phyloP scores from a whole-genome alignment of 148 eudicot species.

The Vaccinium darrowii region DNA sequence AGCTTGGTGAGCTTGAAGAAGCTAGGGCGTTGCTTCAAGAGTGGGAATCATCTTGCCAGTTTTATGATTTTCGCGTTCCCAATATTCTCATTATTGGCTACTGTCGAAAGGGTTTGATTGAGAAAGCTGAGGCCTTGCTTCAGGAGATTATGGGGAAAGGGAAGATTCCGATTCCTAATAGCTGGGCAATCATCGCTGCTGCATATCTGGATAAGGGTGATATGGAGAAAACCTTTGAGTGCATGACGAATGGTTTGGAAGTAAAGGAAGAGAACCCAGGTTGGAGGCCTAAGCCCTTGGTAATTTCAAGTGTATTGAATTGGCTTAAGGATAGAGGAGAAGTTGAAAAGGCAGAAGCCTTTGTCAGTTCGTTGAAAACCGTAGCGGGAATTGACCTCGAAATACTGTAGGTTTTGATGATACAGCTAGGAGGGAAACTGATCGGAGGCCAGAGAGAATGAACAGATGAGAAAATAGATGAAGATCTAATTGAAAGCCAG shows the following conservation, averaged over 20 bases:
- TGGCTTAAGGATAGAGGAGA: conserved; percentile 50
- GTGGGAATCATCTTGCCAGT: conserved; percentile 43
- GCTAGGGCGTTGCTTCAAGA: conserved; percentile 42
- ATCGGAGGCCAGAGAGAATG: conserved; percentile 28
- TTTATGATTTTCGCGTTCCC: conserved; percentile 49
- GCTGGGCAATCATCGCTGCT: conserved; percentile 46
- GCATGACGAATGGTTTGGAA: conserved; percentile 47
- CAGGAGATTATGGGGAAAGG: conserved; percentile 34
- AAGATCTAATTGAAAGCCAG: not conserved
- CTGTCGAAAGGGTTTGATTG: conserved; percentile 33
- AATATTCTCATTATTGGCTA: conserved; percentile 47
- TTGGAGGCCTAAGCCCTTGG: conserved; percentile 47
- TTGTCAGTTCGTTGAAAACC: conserved; percentile 33
- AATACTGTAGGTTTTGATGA: conserved; percentile 7
- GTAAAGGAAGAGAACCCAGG: conserved; percentile 31
- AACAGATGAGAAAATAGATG: conserved; percentile 28
- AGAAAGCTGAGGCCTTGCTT: conserved; percentile 47
- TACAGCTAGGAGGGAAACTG: too few species aligned
- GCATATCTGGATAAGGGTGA: conserved; percentile 35
- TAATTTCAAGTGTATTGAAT: conserved; percentile 26
- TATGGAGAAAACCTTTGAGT: conserved; percentile 42
- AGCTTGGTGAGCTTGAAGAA: conserved; percentile 43
- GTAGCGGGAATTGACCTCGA: conserved; percentile 23
- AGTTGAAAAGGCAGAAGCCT: conserved; percentile 35
- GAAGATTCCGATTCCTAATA: conserved; percentile 40